Base-by-base conservation (phyloP, 2,329 filamentous ascomycete species). In the Aspergillus clavatus region DNA sequence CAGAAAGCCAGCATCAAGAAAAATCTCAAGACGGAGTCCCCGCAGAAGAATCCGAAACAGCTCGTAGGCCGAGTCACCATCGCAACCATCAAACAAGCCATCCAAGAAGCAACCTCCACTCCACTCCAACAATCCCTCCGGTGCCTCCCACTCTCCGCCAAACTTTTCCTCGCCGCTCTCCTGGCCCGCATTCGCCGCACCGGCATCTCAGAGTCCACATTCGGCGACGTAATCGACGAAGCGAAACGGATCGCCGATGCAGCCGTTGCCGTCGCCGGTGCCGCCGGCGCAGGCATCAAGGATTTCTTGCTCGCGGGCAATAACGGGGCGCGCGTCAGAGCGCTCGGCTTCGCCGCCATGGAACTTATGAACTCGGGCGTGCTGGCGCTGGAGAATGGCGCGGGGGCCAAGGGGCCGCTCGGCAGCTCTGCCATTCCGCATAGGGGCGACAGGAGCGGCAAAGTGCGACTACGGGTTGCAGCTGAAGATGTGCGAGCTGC, bases 401-500 rank as follows among this genome's bases (percentile, higher is more conserved):
- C 54, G 6, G 58, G 55, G 6, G 51, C 58, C 21, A 61, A 58
- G 45, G 60, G 51, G 5, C 43, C 58, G 4, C 42, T 64, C 7
- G 63, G 59, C 38, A 64, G 55, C 31, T 59, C 61, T 29, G 80
- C 80, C 3, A 61, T 65, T 26, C 80, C 84, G 14, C 69, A 74
- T 48, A 83, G 83, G 53, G 85, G 89, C 0, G 91, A 97, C 63
- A 77, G 93, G 35, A 89, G 88, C 18, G 91, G 89, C 45, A 90
- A 94, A 66, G 80, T 98, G 31, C 78, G 91, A 45, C 74, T 98
- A 45, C 83, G 87, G 18, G 84, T 97, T 54, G 86, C 87, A 10
- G 88, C 95, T 48, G 91, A 97, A 60, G 91, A 98, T 69, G 82
- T 98, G 22, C 85, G 85, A 62, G 79, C 89, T 63, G 93, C 91